phyloP scores from a whole-genome alignment of 2,329 filamentous ascomycete species.

The Pezicula radicicola region DNA sequence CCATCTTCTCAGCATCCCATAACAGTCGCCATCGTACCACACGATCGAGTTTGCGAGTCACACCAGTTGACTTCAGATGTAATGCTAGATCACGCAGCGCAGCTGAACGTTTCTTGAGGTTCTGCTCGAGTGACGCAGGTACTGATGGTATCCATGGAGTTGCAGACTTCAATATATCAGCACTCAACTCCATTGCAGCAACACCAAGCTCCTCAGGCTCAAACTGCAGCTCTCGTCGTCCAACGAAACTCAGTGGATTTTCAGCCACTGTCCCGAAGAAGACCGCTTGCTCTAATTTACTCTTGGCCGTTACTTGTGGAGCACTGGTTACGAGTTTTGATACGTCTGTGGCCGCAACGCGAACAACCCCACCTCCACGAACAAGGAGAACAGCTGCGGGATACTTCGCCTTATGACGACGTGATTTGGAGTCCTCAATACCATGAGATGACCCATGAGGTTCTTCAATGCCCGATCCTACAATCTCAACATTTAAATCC shows the following conservation, averaged over 20 bases:
- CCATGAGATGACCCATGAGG: slow-evolving; percentile 33
- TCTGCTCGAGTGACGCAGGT: slow-evolving; percentile 75
- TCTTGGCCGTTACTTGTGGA: slow-evolving; percentile 72
- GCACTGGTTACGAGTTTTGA: slow-evolving; percentile 58
- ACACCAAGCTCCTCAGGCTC: slow-evolving; percentile 66
- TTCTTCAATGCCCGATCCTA: slow-evolving; percentile 64
- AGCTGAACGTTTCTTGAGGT: slow-evolving; percentile 68
- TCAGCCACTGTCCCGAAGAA: slow-evolving; percentile 82
- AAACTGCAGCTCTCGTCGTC: slow-evolving; percentile 64
- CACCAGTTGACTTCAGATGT: slow-evolving; percentile 65
- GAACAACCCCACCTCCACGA: slow-evolving; percentile 59
- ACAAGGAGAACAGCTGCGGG: slow-evolving; percentile 61
- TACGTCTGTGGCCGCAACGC: slow-evolving; percentile 55
- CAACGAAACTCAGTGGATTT: slow-evolving; percentile 84
- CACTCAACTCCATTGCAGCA: slow-evolving; percentile 76
- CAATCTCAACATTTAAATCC: slow-evolving; percentile 59
- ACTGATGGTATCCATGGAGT: slow-evolving; percentile 71
- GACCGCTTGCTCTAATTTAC: slow-evolving; percentile 89
- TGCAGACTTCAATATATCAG: slow-evolving; percentile 76
- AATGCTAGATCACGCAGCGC: slow-evolving; percentile 74
- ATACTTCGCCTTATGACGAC: slow-evolving; percentile 56
- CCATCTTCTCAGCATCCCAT: slow-evolving; percentile 88
- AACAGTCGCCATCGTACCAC: slow-evolving; percentile 75
- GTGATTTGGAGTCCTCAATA: slow-evolving; percentile 45
- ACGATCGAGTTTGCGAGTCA: slow-evolving; percentile 57